Evolutionary conservation across 2,329 filamentous ascomycete species (phyloP).

Genomic region (Biscogniauxia marginata): DNA sequence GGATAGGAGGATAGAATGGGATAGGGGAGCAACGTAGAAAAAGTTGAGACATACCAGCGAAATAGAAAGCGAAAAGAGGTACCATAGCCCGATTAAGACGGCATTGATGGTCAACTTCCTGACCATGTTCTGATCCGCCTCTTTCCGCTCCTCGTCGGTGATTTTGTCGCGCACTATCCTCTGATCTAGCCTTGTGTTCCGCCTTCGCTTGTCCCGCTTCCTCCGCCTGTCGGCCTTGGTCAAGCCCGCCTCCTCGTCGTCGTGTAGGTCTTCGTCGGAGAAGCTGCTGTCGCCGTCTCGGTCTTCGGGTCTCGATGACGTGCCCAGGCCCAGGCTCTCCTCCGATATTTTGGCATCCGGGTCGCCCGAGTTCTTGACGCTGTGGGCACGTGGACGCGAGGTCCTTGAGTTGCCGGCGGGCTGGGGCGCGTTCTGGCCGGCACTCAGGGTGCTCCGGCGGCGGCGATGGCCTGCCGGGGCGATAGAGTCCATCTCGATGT

Average conservation of each 20-base stretch:
- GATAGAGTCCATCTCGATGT: slow-evolving; percentile 58
- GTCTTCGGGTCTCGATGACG: slow-evolving; percentile 28
- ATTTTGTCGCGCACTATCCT: slow-evolving; percentile 62
- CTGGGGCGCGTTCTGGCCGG: slow-evolving; percentile 32
- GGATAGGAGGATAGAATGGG: too few relatives aligned
- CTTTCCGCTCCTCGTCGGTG: slow-evolving; percentile 69
- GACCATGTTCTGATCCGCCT: slow-evolving; percentile 73
- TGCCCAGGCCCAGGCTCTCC: slow-evolving; percentile 34
- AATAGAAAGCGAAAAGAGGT: slow-evolving; percentile 86
- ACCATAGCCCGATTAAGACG: slow-evolving; percentile 85
- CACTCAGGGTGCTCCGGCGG: slow-evolving; percentile 55
- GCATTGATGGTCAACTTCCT: slow-evolving; percentile 70
- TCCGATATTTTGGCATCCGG: slow-evolving; percentile 47
- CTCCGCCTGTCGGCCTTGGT: slow-evolving; percentile 70
- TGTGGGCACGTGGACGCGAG: slow-evolving; percentile 26
- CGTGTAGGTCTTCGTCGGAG: slow-evolving; percentile 71
- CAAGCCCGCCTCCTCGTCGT: slow-evolving; percentile 88
- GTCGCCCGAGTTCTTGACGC: slow-evolving; percentile 34
- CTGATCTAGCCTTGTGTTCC: slow-evolving; percentile 68
- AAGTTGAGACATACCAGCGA: slow-evolving; percentile 68
- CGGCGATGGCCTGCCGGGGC: slow-evolving; percentile 49
- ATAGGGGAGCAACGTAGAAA: not conserved
- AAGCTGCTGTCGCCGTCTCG: slow-evolving; percentile 54
- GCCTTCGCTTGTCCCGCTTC: slow-evolving; percentile 63
- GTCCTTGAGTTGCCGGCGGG: slow-evolving; percentile 18